Percentiles rank a stretch among this genome's conserved stretches.
Evolutionary conservation across 257 asterid species (phyloP).

Genomic region (Nicotiana sylvestris): DNA sequence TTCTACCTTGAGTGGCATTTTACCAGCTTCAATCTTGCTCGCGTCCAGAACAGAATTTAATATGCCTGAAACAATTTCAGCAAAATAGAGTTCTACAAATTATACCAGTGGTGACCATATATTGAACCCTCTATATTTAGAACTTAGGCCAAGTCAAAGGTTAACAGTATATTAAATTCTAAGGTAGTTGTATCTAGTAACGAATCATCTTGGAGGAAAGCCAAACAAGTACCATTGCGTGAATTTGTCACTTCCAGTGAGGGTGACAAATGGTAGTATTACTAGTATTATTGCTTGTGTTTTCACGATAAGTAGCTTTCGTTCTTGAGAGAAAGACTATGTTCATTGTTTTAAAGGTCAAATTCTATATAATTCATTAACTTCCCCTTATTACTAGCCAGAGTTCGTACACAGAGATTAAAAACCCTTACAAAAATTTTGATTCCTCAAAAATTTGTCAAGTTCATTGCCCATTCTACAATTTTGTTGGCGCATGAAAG

Average conservation of each 20-base stretch:
- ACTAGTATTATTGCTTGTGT: background rate
- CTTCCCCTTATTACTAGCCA: background rate
- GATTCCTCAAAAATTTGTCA: background rate
- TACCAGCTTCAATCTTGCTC: conserved; percentile 66
- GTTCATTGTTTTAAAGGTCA: background rate
- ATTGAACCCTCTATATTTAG: background rate
- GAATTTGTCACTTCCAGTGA: background rate
- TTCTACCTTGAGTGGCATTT: conserved; percentile 63
- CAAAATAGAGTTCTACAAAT: background rate
- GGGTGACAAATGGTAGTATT: background rate
- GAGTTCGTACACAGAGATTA: background rate
- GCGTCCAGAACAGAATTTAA: conserved; percentile 66
- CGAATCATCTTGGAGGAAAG: background rate
- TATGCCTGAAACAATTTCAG: conserved; percentile 33
- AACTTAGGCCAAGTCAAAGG: background rate
- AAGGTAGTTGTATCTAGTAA: background rate
- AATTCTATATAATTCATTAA: background rate
- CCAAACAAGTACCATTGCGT: background rate
- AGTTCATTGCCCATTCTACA: background rate
- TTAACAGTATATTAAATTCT: background rate
- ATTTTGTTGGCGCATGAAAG: background rate
- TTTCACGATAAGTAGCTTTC: background rate
- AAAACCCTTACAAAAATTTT: background rate
- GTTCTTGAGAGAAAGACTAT: background rate
- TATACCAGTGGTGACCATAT: background rate